Conservation (phyloP, 306 rosid genomes). For the Glycine latifolia region DNA sequence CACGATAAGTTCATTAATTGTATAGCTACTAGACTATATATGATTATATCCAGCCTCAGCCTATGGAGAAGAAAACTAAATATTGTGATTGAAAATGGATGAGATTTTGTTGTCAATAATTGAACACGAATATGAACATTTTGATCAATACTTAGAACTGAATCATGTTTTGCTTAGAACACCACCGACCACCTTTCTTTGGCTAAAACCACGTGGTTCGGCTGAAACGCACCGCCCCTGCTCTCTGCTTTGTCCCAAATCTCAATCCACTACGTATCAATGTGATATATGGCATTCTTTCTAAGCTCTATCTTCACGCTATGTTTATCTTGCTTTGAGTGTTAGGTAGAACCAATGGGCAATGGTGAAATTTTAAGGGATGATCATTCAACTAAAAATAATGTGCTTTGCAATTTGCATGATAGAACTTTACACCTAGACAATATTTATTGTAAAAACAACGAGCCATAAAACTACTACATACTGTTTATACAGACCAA, state of each 20-base stretch:
- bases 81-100: not conserved
- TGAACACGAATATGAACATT: not conserved
- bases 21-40: not conserved
- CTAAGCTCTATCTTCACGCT: not conserved
- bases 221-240: conserved; percentile 30
- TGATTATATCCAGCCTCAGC: not conserved
- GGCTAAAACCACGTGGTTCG: not conserved
- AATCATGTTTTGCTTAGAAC: not conserved
- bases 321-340: not conserved
- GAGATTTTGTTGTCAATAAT: not conserved
- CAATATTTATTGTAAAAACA: too few relatives aligned
- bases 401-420: conserved; percentile 6
- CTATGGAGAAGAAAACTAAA: not conserved
- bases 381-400: not conserved
- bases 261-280: not conserved
- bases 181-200: conserved; percentile 25
- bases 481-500: not conserved
- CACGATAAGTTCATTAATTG: not conserved
- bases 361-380: not conserved
- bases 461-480: not conserved
- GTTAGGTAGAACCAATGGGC: conserved; percentile 8
- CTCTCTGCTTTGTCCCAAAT: not conserved
- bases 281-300: not conserved
- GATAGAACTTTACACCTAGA: not conserved
- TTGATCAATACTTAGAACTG: not conserved